Conservation (phyloP, 441 rosid genomes). For the Pelargonium fulgidum region DNA sequence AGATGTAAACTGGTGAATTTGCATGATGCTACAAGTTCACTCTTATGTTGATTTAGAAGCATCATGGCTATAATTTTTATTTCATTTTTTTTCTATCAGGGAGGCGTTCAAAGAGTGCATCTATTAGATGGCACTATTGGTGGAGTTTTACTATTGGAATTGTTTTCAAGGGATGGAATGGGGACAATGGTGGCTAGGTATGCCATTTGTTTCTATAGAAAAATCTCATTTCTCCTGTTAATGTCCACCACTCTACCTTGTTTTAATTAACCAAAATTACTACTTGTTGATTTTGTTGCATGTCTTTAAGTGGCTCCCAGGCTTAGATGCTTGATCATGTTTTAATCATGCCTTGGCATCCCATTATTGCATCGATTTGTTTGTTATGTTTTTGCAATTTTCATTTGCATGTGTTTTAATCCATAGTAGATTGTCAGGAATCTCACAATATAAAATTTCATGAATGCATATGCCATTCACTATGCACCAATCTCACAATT, state of each 20-base stretch:
- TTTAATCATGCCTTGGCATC: background rate
- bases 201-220: conserved; percentile 18
- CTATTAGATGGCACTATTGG: conserved; percentile 86
- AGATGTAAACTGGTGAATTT: too few relatives aligned
- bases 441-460: background rate
- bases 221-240: background rate
- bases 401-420: conserved; percentile 1
- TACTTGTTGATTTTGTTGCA: background rate
- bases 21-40: too few relatives aligned
- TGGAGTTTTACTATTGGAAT: conserved; percentile 80
- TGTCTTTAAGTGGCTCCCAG: background rate
- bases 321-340: background rate
- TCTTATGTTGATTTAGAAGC: background rate
- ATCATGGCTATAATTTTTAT: conserved; percentile 15
- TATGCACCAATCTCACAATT: background rate
- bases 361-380: background rate
- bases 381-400: background rate
- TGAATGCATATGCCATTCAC: background rate
- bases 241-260: background rate
- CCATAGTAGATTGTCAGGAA: background rate
- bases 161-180: conserved; percentile 94
- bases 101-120: conserved; percentile 96
- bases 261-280: background rate
- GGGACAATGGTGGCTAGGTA: conserved; percentile 99
- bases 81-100: conserved; percentile 36